A percentile compares a stretch with the other conserved stretches of the same genome.
These are phyloP conservation scores for Solanum chilense DNA, from an alignment of 257 asterid genomes.

Conservation along the genomic window DNA sequence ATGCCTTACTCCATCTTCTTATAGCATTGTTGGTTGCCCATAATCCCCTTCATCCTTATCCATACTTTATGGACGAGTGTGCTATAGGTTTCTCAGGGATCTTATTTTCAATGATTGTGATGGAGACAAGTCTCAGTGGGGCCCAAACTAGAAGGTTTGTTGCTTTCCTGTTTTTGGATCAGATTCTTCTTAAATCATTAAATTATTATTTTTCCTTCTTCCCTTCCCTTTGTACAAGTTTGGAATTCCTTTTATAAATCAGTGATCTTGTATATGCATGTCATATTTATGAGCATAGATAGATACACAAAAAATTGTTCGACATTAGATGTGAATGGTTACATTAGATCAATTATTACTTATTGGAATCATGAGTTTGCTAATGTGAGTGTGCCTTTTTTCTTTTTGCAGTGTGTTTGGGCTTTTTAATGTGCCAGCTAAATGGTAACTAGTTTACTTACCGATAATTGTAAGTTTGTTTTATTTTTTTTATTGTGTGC, in stretches of 20 bases:
- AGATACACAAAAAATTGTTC: not conserved
- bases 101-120: slow-evolving; percentile 90
- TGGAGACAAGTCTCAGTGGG: slow-evolving; percentile 92
- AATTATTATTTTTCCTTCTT: not conserved
- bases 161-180: not conserved
- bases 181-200: not conserved
- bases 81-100: slow-evolving; percentile 95
- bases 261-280: not conserved
- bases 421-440: slow-evolving; percentile 88
- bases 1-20: slow-evolving; percentile 70
- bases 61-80: slow-evolving; percentile 66
- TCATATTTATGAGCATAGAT: not conserved
- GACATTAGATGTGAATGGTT: not conserved
- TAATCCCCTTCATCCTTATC: slow-evolving; percentile 37
- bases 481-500: not conserved
- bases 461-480: not conserved
- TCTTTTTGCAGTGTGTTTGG: slow-evolving; percentile 78
- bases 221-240: not conserved
- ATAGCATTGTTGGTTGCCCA: slow-evolving; percentile 52
- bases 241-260: not conserved
- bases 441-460: slow-evolving; percentile 38
- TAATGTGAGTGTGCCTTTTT: slow-evolving; percentile 8
- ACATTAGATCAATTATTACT: not conserved
- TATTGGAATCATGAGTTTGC: not conserved
- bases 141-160: slow-evolving; percentile 79